Base-by-base conservation (phyloP, 164 flowering plant genomes). In the Berberis vulgaris region DNA sequence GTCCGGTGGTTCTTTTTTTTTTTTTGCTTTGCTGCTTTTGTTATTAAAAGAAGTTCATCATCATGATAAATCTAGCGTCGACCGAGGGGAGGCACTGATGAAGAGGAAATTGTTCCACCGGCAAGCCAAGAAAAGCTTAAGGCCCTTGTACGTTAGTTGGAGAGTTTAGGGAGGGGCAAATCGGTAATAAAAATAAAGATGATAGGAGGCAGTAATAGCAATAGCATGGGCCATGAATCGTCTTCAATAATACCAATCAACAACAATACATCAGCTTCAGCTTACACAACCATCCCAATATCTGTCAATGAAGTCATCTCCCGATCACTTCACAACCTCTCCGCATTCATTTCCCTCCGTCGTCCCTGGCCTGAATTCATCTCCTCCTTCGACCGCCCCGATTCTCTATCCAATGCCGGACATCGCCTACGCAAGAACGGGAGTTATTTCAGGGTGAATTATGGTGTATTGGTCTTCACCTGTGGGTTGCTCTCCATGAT, bases 351-450 rank as follows among this genome's bases (percentile, higher is more conserved):
- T 42, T 75, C 81, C 54, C 67, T 71, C 43, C 58, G 69, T 57
- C 83, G 83, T n/a, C 86, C 86, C 43, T 82, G 79, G 81, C 68
- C 79, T 2, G 82, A 78, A 40, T 64, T 82, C 74, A 4, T 76
- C 45, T 41, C 73, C 54, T 50, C 65, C 41, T 65, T 77, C 70
- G 67, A 67, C 62, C 55, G 58, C 4, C 80, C 80, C 0, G 59
- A 65, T 6, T 70, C 79, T 41, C 60, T 76, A 43, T 47, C 71
- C 60, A 9, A 3, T 38, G 78, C 74, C 54, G 11, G 11, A 4
- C 8, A 12, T 26, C 71, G 79, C 3, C 13, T 76, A 53, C 71
- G 76, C 52, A 60, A 55, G 55, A 79, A 79, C 65, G 38, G 55
- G 49, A 58, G 13, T 2, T 70, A 71, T 58, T 79, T 79, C 74